Conservation (phyloP, 345 rosid species). For the Euphorbia peplus region DNA sequence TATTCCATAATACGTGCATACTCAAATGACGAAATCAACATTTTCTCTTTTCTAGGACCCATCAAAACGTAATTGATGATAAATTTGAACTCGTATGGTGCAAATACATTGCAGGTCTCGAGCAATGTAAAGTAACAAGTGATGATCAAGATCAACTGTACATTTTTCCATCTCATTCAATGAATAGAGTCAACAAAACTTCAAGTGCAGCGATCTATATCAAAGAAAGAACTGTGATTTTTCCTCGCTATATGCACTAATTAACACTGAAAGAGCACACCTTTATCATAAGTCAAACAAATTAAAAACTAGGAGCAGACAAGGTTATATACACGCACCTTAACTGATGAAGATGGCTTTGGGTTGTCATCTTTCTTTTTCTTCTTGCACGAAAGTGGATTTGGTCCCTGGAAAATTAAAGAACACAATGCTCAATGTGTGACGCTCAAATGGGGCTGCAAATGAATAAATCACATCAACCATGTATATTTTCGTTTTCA, state of each 20-base stretch:
- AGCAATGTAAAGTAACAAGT: not conserved
- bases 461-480: not conserved
- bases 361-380: conserved; percentile 43
- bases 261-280: not conserved
- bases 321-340: conserved; percentile 30
- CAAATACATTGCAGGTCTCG: not conserved
- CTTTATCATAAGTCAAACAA: not conserved
- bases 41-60: no score
- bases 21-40: no score
- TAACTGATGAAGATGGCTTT: conserved; percentile 26
- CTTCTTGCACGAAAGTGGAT: conserved; percentile 82
- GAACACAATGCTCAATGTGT: not conserved
- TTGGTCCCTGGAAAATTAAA: conserved; percentile 62
- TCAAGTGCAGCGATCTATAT: not conserved
- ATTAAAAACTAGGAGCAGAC: not conserved
- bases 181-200: not conserved
- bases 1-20: no score
- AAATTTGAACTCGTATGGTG: not conserved
- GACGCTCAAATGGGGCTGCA: conserved; percentile 3
- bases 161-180: not conserved
- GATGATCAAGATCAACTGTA: not conserved
- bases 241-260: not conserved
- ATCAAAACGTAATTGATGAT: not conserved
- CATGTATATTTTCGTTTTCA: not conserved
- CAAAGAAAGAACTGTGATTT: not conserved